Base-by-base conservation (phyloP, 352 stramenopile genomes). In the Globisporangium ultimum region DNA sequence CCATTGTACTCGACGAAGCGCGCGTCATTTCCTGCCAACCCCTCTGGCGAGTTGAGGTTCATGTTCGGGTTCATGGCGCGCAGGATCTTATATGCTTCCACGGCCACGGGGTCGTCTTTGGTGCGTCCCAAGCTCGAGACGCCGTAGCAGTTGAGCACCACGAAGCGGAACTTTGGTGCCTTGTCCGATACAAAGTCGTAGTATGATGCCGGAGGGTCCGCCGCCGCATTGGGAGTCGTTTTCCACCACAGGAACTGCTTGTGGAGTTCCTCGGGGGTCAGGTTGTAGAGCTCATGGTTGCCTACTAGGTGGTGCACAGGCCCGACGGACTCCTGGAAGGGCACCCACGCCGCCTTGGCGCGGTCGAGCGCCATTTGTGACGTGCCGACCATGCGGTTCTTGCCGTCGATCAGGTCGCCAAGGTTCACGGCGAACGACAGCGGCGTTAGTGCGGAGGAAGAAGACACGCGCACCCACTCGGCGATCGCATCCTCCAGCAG, bases 251-350 rank as follows among this genome's bases (percentile, higher is more conserved):
- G 49, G 17, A 91, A 61, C 60, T 87, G 62, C 15, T 67, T 59
- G 20, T 75, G 59, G 51, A 90, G 84, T 21, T 70, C 59, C 0
- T 54, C 47, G 12, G 70, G 71, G 6, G 76, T 60, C 48, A 95
- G 83, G 55, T 93, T 93, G 72, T 91, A 92, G 40, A 95, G 77
- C 54, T 95, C 85, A 70, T 95, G 85, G 68, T 95, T 95, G 48
- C 85, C 85, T 55, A 93, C 55, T 28, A 92, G 59, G 62, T 95
- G 85, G 64, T 92, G 80, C 57, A 95, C 74, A 34, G 68, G 67
- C 10, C 76, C 78, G 18, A 92, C 60, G 1, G 43, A 32, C 11
- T 65, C 45, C 68, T 80, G 55, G 38, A 93, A 87, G 1, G 63
- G 59, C 6, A 15, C 61, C 56, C 74, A 91, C 11, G 70, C 72